Base-by-base conservation (phyloP, 1,284 basidiomycete genomes). In the Trichosporon asahii region DNA sequence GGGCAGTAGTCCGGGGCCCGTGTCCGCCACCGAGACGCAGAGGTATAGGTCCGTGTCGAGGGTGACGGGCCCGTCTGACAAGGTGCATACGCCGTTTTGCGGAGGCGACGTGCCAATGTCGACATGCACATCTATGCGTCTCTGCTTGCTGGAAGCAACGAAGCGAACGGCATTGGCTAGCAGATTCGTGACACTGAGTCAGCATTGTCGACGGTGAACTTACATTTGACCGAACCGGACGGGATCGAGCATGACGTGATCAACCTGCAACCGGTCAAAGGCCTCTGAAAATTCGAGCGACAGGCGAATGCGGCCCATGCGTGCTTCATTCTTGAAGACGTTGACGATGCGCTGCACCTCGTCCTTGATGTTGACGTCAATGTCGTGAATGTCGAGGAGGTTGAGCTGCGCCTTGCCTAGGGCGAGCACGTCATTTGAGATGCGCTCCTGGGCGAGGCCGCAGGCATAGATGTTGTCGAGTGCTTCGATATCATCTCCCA, bases 371-470 rank as follows among this genome's bases (percentile, higher is more conserved):
- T 77, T 68, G 29, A 75, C 79, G 35, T 80, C 77, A 37, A 77
- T 74, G 18, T 69, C 66, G 37, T 68, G 64, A 63, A 74, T 72
- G 25, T 74, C 67, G 11, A 74, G 44, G 25, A 61, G 53, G 63
- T 70, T 68, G 11, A 83, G 76, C 69, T 84, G 82, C 21, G 83
- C 77, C 49, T 81, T 75, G 14, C 80, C 80, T 1, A 84, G 70
- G 0, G 80, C 80, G 8, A 83, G 72, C 21, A 83, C 78, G 46
- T 84, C 82, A 64, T 84, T 82, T 25, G 79, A 79, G 63, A 84
- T 83, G 8, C 80, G 76, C 68, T 82, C 80, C 72, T 83, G 82
- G 6, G 79, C 75, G 15, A 81, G 75, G 21, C 81, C 80, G 23
- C 73, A 74, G 33, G 72, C 70, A 44, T 74, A 74, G 37, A 74